These are phyloP conservation scores for barrel medic (Medicago truncatula) DNA, from an alignment of 306 rosid genomes.

Conservation along the genomic window DNA sequence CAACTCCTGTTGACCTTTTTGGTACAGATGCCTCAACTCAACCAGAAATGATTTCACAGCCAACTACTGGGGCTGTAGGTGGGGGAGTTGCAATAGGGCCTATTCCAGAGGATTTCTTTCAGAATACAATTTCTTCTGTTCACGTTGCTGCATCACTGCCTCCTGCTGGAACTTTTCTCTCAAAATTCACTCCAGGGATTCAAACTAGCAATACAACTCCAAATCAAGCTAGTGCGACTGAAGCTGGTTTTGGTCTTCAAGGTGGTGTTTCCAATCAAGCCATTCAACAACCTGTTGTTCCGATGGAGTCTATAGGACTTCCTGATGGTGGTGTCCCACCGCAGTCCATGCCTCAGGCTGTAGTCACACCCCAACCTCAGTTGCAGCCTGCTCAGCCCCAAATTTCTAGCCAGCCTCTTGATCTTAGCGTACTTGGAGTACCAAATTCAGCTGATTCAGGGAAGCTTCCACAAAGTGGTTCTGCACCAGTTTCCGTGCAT, in stretches of 20 bases:
- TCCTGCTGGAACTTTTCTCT: conserved; percentile 90
- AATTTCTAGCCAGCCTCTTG: conserved; percentile 81
- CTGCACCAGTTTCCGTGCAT: conserved; percentile 81
- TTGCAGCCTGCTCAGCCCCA: conserved; percentile 59
- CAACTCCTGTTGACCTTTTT: conserved; percentile 75
- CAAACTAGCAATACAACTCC: conserved; percentile 54
- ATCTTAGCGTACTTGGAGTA: conserved; percentile 86
- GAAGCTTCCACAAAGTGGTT: conserved; percentile 55
- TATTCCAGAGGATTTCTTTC: conserved; percentile 97
- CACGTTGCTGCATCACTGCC: conserved; percentile 86
- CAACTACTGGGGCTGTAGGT: conserved; percentile 51
- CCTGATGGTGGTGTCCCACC: conserved; percentile 99
- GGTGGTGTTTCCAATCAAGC: conserved; percentile 81
- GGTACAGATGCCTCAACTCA: conserved; percentile 61
- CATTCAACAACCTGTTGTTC: conserved; percentile 60
- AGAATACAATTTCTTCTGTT: conserved; percentile 83
- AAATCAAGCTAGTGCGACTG: conserved; percentile 54
- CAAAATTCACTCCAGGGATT: conserved; percentile 67
- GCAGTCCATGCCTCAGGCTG: conserved; percentile 61
- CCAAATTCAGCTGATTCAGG: conserved; percentile 65
- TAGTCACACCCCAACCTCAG: conserved; percentile 51
- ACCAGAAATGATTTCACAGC: conserved; percentile 62
- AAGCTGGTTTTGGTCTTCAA: conserved; percentile 58
- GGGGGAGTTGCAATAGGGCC: conserved; percentile 69
- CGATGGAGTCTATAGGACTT: conserved; percentile 72